Evolutionary conservation across 768 basidiomycete species (phyloP).

Genomic region (Lactarius deliciosus): DNA sequence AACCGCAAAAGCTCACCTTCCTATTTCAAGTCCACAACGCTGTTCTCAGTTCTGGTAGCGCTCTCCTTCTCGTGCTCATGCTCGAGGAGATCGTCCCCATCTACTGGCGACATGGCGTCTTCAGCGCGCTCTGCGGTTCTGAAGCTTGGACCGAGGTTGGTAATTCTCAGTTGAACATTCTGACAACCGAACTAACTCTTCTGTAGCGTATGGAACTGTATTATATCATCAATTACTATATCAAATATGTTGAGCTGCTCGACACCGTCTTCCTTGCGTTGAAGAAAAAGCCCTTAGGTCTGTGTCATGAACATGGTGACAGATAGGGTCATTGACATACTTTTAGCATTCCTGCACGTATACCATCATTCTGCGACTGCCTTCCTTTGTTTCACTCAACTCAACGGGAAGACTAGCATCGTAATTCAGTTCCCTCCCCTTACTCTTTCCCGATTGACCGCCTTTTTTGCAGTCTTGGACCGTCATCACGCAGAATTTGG

Average conservation of each 20-base stretch:
- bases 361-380: constrained; percentile 99
- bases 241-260: constrained; percentile 95
- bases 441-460: not conserved
- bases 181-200: not conserved
- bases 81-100: constrained; percentile 88
- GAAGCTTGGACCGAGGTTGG: constrained; percentile 85
- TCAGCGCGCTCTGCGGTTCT: constrained; percentile 73
- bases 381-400: constrained; percentile 88
- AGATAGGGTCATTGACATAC: constrained; percentile 9
- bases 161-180: constrained; percentile 30
- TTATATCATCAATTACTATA: constrained; percentile 99
- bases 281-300: constrained; percentile 98
- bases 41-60: constrained; percentile 79
- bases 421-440: constrained; percentile 40
- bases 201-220: constrained; percentile 85
- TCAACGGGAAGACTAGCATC: constrained; percentile 92
- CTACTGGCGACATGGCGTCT: constrained; percentile 66
- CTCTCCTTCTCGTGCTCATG: constrained; percentile 84
- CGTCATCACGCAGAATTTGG: constrained; percentile 85
- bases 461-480: constrained; percentile 78
- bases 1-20: constrained; percentile 71
- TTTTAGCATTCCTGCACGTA: constrained; percentile 90
- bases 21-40: constrained; percentile 92
- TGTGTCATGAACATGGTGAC: constrained; percentile 33
- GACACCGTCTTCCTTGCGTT: constrained; percentile 97